Conservation (phyloP, 306 rosid species). For the Mimosa pudica region DNA sequence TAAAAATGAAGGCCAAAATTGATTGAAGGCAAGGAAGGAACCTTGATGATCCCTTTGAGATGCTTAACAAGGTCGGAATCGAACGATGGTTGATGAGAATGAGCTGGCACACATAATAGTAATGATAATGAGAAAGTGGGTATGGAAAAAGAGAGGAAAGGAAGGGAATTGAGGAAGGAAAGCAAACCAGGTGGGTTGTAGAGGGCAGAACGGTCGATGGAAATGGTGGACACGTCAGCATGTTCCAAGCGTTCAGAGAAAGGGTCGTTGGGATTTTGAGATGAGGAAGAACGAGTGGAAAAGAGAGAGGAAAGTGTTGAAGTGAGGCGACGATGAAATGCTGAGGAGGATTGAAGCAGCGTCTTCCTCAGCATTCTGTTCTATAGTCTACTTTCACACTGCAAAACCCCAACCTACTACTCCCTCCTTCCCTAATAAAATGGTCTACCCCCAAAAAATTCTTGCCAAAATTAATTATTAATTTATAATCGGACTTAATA, state of each 20-base stretch:
- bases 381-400: no score
- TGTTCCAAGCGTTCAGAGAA: constrained; percentile 24
- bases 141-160: background rate
- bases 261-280: constrained; percentile 19
- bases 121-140: no score
- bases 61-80: constrained; percentile 54
- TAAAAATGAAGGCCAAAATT: no score
- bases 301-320: no score
- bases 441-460: no score
- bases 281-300: constrained; percentile 6
- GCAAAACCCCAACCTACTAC: no score
- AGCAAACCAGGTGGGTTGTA: constrained; percentile 47
- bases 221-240: constrained; percentile 28
- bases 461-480: no score
- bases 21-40: constrained; percentile 24
- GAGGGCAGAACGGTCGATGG: constrained; percentile 53
- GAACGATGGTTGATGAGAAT: constrained; percentile 45
- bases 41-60: constrained; percentile 60
- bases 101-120: constrained; percentile 26
- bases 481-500: no score
- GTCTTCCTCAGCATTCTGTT: constrained; percentile 40
- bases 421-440: no score
- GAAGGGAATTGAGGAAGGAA: background rate
- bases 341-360: constrained; percentile 30
- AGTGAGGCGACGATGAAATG: constrained; percentile 35